A percentile compares a stretch with the other conserved stretches of the same genome.
Evolutionary conservation across 2,329 filamentous ascomycete species (phyloP).

Genomic region (Hyphodiscus sp.): DNA sequence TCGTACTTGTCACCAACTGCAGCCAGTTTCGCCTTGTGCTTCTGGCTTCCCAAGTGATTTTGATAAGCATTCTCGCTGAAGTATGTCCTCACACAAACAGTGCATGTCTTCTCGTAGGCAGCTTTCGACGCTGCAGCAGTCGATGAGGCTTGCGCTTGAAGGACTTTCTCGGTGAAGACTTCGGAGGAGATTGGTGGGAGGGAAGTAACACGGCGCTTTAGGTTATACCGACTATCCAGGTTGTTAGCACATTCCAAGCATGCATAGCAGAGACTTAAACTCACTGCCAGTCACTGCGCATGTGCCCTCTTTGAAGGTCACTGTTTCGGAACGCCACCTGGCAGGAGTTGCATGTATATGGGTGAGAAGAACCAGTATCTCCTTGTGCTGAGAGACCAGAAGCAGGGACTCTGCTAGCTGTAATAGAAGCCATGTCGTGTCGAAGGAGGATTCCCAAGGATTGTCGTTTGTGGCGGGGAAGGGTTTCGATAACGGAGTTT

Average conservation of each 20-base stretch:
- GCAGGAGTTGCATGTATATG: slow-evolving; percentile 97
- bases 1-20: slow-evolving; percentile 35
- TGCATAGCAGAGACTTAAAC: slow-evolving; percentile 34
- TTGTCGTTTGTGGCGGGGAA: neutral
- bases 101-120: slow-evolving; percentile 77
- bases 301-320: slow-evolving; percentile 88
- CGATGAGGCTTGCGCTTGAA: slow-evolving; percentile 80
- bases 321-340: slow-evolving; percentile 93
- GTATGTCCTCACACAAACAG: slow-evolving; percentile 82
- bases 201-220: slow-evolving; percentile 88
- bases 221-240: slow-evolving; percentile 74
- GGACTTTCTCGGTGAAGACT: slow-evolving; percentile 90
- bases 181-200: slow-evolving; percentile 88
- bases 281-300: slow-evolving; percentile 99
- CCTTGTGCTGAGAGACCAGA: slow-evolving; percentile 8
- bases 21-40: slow-evolving; percentile 69
- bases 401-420: slow-evolving; percentile 32
- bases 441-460: neutral
- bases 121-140: slow-evolving; percentile 82
- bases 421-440: slow-evolving; percentile 43
- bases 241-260: slow-evolving; percentile 14
- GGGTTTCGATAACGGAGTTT: neutral
- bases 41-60: slow-evolving; percentile 87
- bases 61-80: slow-evolving; percentile 94
- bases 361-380: slow-evolving; percentile 54